These are phyloP conservation scores for Podila minutissima DNA, from an alignment of 192 early-diverging fungal species.

Conservation along the genomic window DNA sequence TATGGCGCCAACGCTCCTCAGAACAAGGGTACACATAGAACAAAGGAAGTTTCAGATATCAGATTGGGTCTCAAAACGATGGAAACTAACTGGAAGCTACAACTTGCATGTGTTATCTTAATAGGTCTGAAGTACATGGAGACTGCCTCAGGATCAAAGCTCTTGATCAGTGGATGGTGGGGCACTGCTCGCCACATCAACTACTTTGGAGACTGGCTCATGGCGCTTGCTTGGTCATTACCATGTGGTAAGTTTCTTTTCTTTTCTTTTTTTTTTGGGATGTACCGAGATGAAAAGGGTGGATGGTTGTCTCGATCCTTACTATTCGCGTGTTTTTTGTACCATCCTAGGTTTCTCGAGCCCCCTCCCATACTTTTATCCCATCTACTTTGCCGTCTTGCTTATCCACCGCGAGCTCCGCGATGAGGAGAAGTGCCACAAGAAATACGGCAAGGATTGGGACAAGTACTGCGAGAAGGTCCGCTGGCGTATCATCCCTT, in stretches of 20 bases:
- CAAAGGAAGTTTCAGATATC: background rate
- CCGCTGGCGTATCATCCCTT: constrained; percentile 87
- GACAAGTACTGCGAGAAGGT: constrained; percentile 82
- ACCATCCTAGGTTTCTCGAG: constrained; percentile 65
- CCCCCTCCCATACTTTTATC: constrained; percentile 93
- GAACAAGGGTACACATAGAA: constrained; percentile 53
- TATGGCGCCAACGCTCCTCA: constrained; percentile 65
- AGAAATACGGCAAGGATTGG: constrained; percentile 97
- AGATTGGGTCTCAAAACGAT: background rate
- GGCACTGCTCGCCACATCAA: constrained; percentile 94
- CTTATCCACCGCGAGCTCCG: constrained; percentile 89
- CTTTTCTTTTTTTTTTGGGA: background rate
- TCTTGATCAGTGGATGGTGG: constrained; percentile 95
- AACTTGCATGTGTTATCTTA: background rate
- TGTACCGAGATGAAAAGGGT: background rate
- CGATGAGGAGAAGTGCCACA: constrained; percentile 90
- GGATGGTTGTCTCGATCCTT: background rate
- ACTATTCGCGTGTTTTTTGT: background rate
- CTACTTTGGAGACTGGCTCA: constrained; percentile 95
- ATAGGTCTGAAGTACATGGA: constrained; percentile 85
- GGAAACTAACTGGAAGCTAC: background rate
- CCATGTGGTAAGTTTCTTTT: constrained; percentile 82
- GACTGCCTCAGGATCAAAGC: constrained; percentile 81
- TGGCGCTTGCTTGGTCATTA: constrained; percentile 89
- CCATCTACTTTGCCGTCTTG: constrained; percentile 90